Evolutionary conservation across 148 eudicot genomes (phyloP).

Genomic region (Cornus suecica): DNA sequence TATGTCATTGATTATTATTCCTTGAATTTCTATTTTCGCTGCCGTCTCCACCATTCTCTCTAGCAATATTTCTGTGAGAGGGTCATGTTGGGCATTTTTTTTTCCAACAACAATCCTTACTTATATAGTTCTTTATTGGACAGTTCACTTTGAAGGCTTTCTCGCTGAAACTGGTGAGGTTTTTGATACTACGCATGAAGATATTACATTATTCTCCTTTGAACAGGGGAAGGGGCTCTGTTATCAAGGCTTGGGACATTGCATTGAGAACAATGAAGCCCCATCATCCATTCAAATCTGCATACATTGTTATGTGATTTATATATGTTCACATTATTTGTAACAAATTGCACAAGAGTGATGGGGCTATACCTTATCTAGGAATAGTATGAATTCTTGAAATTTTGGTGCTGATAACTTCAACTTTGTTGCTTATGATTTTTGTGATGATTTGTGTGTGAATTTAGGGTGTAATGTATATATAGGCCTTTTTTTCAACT

Average conservation of each 20-base stretch:
- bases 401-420: too few relatives aligned
- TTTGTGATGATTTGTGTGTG: too few relatives aligned
- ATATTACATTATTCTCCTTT: slow-evolving; percentile 79
- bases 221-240: slow-evolving; percentile 82
- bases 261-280: slow-evolving; percentile 93
- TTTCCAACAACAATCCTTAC: background rate
- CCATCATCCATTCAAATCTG: too few relatives aligned
- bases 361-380: too few relatives aligned
- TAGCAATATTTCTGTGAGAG: slow-evolving; percentile 76
- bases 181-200: slow-evolving; percentile 92
- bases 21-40: slow-evolving; percentile 53
- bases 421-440: too few relatives aligned
- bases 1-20: slow-evolving; percentile 83
- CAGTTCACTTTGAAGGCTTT: slow-evolving; percentile 90
- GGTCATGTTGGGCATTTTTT: too few relatives aligned
- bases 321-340: too few relatives aligned
- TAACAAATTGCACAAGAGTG: too few relatives aligned
- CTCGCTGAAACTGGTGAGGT: slow-evolving; percentile 92
- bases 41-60: slow-evolving; percentile 97
- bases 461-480: too few relatives aligned
- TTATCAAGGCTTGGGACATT: slow-evolving; percentile 97
- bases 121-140: slow-evolving; percentile 1
- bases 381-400: too few relatives aligned
- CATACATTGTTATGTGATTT: too few relatives aligned
- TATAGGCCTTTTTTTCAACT: too few relatives aligned